Evolutionary conservation across 2,329 filamentous ascomycete genomes (phyloP).

Genomic region (Tothia fuscella): DNA sequence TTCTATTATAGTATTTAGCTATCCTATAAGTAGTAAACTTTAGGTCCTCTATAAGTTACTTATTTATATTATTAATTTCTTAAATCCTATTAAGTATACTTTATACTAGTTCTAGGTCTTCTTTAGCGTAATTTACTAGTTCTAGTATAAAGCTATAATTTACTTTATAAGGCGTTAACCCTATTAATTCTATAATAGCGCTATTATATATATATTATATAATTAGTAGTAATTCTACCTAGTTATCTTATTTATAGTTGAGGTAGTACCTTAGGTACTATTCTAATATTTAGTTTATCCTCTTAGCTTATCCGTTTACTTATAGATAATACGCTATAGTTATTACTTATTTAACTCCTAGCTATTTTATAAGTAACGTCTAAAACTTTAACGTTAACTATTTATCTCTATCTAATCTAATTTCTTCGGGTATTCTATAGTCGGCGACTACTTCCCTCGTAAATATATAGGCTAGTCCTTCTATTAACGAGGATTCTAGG

Average conservation of each 20-base stretch:
- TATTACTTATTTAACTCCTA: constrained; percentile 11
- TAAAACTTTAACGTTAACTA: constrained; percentile 14
- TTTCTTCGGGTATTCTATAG: constrained; percentile 10
- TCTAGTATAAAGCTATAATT: constrained; percentile 1
- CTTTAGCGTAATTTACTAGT: neutral
- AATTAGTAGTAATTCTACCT: constrained; percentile 9
- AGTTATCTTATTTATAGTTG: constrained; percentile 15
- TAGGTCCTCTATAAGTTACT: neutral
- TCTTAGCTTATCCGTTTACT: constrained; percentile 15
- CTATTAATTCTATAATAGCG: neutral
- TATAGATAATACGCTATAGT: constrained; percentile 16
- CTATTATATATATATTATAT: constrained; percentile 14
- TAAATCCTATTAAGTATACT: neutral
- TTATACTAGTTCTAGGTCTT: neutral
- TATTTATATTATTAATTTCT: neutral
- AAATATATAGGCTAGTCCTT: constrained; percentile 5
- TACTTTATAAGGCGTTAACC: neutral
- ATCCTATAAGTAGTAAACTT: neutral
- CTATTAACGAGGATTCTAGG: neutral
- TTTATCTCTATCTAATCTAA: constrained; percentile 12
- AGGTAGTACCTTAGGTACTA: constrained; percentile 12
- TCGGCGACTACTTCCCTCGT: constrained; percentile 10
- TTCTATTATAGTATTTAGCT: constrained; percentile 2
- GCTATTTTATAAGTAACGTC: constrained; percentile 11
- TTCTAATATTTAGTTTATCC: constrained; percentile 12